phyloP scores from a whole-genome alignment of 805 yeast genomes.

The Nakazawaea peltata region DNA sequence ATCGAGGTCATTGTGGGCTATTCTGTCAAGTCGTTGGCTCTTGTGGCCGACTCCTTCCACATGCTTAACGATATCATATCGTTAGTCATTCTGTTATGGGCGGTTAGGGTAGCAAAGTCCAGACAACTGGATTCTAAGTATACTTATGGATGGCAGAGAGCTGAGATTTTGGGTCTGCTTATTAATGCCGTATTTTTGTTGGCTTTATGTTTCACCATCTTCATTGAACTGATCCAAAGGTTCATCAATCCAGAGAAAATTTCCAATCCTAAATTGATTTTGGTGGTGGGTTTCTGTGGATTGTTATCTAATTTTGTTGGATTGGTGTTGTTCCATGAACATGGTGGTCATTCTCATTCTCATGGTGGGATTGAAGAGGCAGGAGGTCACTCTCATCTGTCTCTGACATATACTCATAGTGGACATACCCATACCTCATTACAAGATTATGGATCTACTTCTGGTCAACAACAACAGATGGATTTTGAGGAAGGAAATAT shows the following conservation, averaged over 20 bases:
- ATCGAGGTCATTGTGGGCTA: conserved; percentile 83
- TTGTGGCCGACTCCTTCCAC: conserved; percentile 95
- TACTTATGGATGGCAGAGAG: conserved; percentile 98
- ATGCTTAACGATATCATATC: conserved; percentile 95
- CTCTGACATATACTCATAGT: too few relatives aligned
- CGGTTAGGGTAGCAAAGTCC: conserved; percentile 81
- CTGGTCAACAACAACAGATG: too few relatives aligned
- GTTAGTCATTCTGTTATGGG: conserved; percentile 88
- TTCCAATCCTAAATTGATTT: conserved; percentile 73
- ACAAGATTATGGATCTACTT: conserved; percentile 15
- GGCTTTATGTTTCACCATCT: conserved; percentile 87
- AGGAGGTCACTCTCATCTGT: not conserved
- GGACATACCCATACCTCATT: conserved; percentile 20
- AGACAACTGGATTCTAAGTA: conserved; percentile 79
- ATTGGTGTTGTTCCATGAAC: conserved; percentile 81
- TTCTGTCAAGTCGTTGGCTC: conserved; percentile 87
- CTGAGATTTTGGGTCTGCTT: conserved; percentile 92
- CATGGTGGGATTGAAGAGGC: conserved; percentile 28
- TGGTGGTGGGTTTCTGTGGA: conserved; percentile 80
- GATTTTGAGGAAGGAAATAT: conserved; percentile 11
- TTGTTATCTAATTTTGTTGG: conserved; percentile 78
- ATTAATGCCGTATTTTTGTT: conserved; percentile 88
- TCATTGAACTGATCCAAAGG: conserved; percentile 89
- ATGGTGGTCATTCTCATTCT: conserved; percentile 49
- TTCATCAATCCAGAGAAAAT: conserved; percentile 74